phyloP scores from a whole-genome alignment of 495 filamentous ascomycete species.

The Penicillium antarcticum region DNA sequence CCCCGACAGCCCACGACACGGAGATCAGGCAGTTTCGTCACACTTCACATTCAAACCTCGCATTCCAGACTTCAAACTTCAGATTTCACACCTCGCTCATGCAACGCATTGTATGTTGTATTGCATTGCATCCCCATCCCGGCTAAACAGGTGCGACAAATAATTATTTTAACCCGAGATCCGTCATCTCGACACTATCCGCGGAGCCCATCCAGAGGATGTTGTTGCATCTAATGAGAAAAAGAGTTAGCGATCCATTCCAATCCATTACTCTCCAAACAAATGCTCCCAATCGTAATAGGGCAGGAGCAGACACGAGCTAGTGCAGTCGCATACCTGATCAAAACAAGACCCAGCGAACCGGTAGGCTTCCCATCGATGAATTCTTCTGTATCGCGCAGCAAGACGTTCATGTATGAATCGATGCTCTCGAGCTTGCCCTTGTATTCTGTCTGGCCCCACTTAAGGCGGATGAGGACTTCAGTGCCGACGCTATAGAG shows the following conservation, averaged over 20 bases:
- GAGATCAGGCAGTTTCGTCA: neutral
- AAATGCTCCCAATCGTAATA: no score
- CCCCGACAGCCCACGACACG: no score
- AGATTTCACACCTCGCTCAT: neutral
- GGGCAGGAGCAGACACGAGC: neutral
- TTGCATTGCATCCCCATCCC: neutral
- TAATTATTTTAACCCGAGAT: conserved; percentile 43
- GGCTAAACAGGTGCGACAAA: neutral
- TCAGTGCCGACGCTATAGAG: conserved; percentile 74
- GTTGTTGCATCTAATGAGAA: conserved; percentile 73
- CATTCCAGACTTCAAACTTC: neutral
- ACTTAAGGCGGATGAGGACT: conserved; percentile 90
- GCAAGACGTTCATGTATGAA: conserved; percentile 98
- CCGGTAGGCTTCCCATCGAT: conserved; percentile 85
- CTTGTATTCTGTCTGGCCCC: conserved; percentile 96
- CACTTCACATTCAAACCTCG: neutral
- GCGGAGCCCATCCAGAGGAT: conserved; percentile 81
- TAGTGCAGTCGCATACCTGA: conserved; percentile 59
- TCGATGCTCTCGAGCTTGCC: conserved; percentile 88
- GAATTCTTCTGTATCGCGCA: conserved; percentile 84
- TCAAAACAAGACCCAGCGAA: conserved; percentile 82
- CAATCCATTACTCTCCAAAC: neutral
- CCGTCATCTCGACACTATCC: conserved; percentile 59
- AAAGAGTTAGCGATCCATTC: conserved; percentile 16
- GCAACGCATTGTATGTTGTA: neutral